phyloP scores from a whole-genome alignment of 2,329 filamentous ascomycete species.

The Cercospora janseana region DNA sequence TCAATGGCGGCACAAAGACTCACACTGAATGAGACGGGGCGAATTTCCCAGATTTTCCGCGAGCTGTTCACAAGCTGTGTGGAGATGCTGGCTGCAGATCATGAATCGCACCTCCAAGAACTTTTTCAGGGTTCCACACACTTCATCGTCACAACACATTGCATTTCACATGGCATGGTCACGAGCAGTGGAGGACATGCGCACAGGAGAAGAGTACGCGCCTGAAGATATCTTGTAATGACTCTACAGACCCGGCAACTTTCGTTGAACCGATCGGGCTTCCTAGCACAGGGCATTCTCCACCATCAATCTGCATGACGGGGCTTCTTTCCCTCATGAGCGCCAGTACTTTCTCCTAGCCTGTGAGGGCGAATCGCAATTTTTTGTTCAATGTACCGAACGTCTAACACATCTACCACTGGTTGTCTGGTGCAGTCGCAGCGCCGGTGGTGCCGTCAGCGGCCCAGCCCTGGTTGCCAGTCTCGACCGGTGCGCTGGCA shows the following conservation, averaged over 20 bases:
- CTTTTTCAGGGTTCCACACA: neutral
- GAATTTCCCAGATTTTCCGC: neutral
- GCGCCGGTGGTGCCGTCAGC: slow-evolving; percentile 38
- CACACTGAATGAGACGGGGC: neutral
- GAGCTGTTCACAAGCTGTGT: slow-evolving; percentile 3
- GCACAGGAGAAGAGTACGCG: slow-evolving; percentile 2
- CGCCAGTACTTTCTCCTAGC: slow-evolving; percentile 50
- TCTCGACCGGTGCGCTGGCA: slow-evolving; percentile 49
- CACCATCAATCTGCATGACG: slow-evolving; percentile 45
- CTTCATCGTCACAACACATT: neutral
- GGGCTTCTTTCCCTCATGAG: slow-evolving; percentile 99
- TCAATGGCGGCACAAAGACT: slow-evolving; percentile 20
- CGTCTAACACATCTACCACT: slow-evolving; percentile 46
- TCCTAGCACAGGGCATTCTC: slow-evolving; percentile 94
- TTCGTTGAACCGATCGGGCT: slow-evolving; percentile 31
- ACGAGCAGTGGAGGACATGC: too few relatives aligned
- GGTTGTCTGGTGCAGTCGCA: slow-evolving; percentile 35
- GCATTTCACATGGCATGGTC: neutral
- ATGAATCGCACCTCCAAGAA: neutral
- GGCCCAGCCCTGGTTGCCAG: slow-evolving; percentile 54
- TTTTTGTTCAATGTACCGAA: slow-evolving; percentile 18
- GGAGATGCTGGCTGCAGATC: slow-evolving; percentile 11
- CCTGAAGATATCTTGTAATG: slow-evolving; percentile 19
- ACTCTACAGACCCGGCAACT: slow-evolving; percentile 34
- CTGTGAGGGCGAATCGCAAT: slow-evolving; percentile 26